A percentile compares a stretch with the other conserved stretches of the same genome.
These are phyloP conservation scores for Leishmania gerbilli DNA, from an alignment of 208 protist species.

Conservation along the genomic window DNA sequence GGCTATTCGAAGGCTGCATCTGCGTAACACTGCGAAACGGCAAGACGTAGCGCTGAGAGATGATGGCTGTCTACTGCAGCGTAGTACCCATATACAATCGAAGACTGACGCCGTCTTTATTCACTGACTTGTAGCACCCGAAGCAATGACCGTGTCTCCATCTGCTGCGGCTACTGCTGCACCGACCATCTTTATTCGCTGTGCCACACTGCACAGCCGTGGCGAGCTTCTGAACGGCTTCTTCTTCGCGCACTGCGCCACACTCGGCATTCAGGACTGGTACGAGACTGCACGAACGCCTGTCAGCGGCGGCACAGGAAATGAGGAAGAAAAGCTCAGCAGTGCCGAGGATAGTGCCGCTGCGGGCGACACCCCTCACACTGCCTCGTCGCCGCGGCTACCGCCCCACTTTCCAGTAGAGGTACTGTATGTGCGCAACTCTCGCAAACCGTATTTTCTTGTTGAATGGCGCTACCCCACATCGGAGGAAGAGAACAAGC, in stretches of 20 bases:
- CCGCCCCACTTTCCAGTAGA: constrained; percentile 63
- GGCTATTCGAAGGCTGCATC: neutral
- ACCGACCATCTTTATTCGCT: constrained; percentile 73
- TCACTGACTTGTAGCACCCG: neutral
- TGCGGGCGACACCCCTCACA: neutral
- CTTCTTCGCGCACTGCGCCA: constrained; percentile 47
- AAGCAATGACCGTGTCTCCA: constrained; percentile 6
- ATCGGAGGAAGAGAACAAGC: constrained; percentile 32
- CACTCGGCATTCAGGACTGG: constrained; percentile 46
- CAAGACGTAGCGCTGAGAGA: neutral
- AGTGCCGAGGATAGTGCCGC: constrained; percentile 3
- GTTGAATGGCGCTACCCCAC: constrained; percentile 72
- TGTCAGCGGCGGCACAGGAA: neutral
- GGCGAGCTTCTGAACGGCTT: constrained; percentile 81
- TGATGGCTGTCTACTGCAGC: neutral
- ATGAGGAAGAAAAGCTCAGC: neutral
- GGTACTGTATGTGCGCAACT: constrained; percentile 64
- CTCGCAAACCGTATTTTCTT: constrained; percentile 82
- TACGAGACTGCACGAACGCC: constrained; percentile 20
- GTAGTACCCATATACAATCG: neutral
- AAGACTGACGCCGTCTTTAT: neutral
- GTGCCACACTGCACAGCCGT: constrained; percentile 48
- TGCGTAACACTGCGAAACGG: neutral
- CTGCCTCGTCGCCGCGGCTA: constrained; percentile 22
- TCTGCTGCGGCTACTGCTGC: neutral